Base-by-base conservation (phyloP, 352 stramenopile genomes). In the Phytophthora idaei region DNA sequence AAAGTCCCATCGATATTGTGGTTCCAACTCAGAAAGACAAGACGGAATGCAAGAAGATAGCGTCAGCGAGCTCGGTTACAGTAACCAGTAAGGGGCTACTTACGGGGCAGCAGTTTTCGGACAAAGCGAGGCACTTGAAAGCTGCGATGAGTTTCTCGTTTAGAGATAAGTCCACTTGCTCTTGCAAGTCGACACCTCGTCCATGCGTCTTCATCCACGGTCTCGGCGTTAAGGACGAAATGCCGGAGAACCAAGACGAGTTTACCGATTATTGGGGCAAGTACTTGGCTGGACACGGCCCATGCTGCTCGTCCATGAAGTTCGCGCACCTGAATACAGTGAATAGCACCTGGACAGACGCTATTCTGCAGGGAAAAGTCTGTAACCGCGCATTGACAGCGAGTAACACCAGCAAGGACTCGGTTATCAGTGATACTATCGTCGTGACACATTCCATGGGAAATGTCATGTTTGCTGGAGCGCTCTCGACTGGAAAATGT, bases 391-490 rank as follows among this genome's bases (percentile, higher is more conserved):
- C 44, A 14, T 31, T 67, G 17, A 48, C 44, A 45, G 51, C 42
- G 6, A 67, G 60, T n/a, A 49, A 67, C 11, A 57, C 51, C 8
- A 67, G 60, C 12, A 50, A 41, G 8, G 17, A 44, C 2, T 25
- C 32, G 36, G 32, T 47, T 10, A 67, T 67, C 42, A 48, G 11
- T 4, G 51, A 67, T n/a, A 67, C 60, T 1, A 61, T 67, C 15
- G 31, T 67, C 32, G 44, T 67, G 25, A 67, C 60, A 3, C 60
- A 67, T 10, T 67, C 60, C 3, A 67, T 67, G 60, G 60, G 60
- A 5, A 60, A 60, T 32, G n/a, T 67, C 14, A 61, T 70, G 53
- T 48, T 73, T 34, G 60, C 53, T 34, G 66, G 60, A 3, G 66
- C 54, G 9, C 41, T 69, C 17, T 57, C 66, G 1, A 64, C 47